Conservation (phyloP, 176 grass and related monocot genomes). For the Otatea glauca region DNA sequence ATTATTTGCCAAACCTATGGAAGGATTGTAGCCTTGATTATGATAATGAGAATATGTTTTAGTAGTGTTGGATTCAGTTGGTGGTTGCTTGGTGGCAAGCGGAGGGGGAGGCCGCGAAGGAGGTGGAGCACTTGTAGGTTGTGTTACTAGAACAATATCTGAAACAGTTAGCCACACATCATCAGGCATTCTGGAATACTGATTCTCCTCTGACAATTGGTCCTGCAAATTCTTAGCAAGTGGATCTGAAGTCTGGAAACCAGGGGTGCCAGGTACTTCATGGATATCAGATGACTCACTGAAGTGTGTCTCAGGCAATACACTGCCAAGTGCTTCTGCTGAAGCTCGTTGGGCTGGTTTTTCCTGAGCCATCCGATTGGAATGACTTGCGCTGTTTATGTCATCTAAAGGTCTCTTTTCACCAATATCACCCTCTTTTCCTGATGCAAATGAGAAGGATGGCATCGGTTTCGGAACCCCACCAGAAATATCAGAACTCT, state of each 20-base stretch:
- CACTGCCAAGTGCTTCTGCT: constrained; percentile 46
- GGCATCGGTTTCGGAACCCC: constrained; percentile 37
- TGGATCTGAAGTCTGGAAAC: constrained; percentile 41
- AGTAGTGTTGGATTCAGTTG: constrained; percentile 32
- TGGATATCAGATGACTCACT: constrained; percentile 40
- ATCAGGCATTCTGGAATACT: constrained; percentile 37
- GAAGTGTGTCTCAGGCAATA: constrained; percentile 32
- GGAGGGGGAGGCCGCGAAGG: constrained; percentile 67
- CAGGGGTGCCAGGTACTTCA: constrained; percentile 21
- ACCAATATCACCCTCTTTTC: constrained; percentile 38
- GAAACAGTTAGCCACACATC: constrained; percentile 75
- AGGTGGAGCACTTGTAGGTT: constrained; percentile 71
- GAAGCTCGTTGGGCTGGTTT: constrained; percentile 43
- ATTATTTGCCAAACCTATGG: constrained; percentile 34
- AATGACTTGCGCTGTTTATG: constrained; percentile 32
- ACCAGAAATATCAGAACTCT: constrained; percentile 53
- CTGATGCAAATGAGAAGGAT: constrained; percentile 47
- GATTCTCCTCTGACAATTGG: constrained; percentile 46
- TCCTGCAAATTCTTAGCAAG: constrained; percentile 38
- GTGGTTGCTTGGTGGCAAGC: constrained; percentile 43
- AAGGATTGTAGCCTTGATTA: constrained; percentile 50
- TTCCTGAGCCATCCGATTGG: constrained; percentile 39
- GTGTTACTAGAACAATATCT: constrained; percentile 76
- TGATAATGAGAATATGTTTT: constrained; percentile 19
- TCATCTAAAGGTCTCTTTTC: constrained; percentile 36